A percentile compares a stretch with the other conserved stretches of the same genome.
Evolutionary conservation across 129 eudicot genomes (phyloP).

Genomic region (Flaveria robusta): DNA sequence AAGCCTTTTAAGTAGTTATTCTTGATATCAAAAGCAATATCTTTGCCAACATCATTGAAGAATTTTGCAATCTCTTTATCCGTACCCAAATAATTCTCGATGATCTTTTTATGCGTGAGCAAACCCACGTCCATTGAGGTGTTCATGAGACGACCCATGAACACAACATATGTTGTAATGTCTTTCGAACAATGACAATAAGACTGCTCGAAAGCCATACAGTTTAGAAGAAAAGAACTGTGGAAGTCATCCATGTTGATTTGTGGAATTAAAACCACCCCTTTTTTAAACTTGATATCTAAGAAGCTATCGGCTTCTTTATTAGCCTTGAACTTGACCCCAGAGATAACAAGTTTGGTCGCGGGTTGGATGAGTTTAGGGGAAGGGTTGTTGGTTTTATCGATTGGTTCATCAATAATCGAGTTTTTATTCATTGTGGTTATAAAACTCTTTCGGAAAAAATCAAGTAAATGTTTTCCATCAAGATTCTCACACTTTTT

Average conservation of each 20-base stretch:
- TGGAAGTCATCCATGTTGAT: conserved; percentile 34
- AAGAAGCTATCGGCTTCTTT: conserved; percentile 30
- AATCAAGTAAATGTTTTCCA: conserved; percentile 39
- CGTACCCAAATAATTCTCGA: conserved; percentile 40
- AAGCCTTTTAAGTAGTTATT: conserved; percentile 22
- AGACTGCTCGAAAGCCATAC: conserved; percentile 37
- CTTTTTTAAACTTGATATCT: conserved; percentile 34
- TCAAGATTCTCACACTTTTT: conserved; percentile 8
- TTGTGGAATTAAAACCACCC: conserved; percentile 33
- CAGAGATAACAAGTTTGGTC: conserved; percentile 25
- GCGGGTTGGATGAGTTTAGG: conserved; percentile 40
- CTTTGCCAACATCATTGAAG: conserved; percentile 34
- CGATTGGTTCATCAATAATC: background rate
- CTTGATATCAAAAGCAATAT: conserved; percentile 36
- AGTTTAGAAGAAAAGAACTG: conserved; percentile 27
- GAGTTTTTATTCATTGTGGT: background rate
- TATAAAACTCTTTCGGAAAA: conserved; percentile 36
- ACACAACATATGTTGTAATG: conserved; percentile 38
- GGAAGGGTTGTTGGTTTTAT: background rate
- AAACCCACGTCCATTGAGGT: conserved; percentile 20
- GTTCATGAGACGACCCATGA: conserved; percentile 41
- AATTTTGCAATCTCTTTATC: conserved; percentile 35
- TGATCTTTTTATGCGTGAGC: conserved; percentile 28
- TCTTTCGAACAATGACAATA: conserved; percentile 34
- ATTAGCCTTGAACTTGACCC: conserved; percentile 32